A percentile compares a stretch with the other conserved stretches of the same genome.
These are phyloP conservation scores for Alnus rubra DNA, from an alignment of 306 rosid species.

Conservation along the genomic window DNA sequence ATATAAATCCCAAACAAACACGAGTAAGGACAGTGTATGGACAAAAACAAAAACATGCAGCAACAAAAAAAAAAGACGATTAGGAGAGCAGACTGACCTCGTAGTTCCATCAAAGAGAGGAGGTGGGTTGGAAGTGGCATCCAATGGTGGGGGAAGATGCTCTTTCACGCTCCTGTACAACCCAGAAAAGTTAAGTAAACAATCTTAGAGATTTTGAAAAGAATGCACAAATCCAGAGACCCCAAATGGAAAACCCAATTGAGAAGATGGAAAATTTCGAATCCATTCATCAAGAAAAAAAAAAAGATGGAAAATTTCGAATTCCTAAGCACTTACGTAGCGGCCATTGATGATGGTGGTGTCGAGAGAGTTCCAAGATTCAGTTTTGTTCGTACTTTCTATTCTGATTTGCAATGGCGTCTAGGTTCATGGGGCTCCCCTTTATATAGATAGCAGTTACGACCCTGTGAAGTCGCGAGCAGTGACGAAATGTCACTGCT, in stretches of 20 bases:
- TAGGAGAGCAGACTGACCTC: slow-evolving; percentile 41
- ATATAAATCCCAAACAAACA: not conserved
- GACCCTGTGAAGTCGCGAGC: not conserved
- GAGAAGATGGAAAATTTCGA: no score
- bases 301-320: not conserved
- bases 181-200: not conserved
- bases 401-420: not conserved
- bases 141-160: slow-evolving; percentile 48
- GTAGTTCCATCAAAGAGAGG: slow-evolving; percentile 85
- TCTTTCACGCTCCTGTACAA: slow-evolving; percentile 33
- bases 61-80: not conserved
- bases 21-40: not conserved
- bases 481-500: not conserved
- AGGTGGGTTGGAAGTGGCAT: slow-evolving; percentile 62
- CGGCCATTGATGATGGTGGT: slow-evolving; percentile 36
- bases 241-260: not conserved
- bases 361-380: not conserved
- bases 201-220: not conserved
- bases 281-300: no score
- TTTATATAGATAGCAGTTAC: not conserved
- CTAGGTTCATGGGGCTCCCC: not conserved
- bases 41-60: not conserved
- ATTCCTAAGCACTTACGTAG: slow-evolving; percentile 25
- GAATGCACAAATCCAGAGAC: not conserved
- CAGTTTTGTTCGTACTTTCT: not conserved